Base-by-base conservation (phyloP, 768 basidiomycete genomes). In the Termitomyces sp. region DNA sequence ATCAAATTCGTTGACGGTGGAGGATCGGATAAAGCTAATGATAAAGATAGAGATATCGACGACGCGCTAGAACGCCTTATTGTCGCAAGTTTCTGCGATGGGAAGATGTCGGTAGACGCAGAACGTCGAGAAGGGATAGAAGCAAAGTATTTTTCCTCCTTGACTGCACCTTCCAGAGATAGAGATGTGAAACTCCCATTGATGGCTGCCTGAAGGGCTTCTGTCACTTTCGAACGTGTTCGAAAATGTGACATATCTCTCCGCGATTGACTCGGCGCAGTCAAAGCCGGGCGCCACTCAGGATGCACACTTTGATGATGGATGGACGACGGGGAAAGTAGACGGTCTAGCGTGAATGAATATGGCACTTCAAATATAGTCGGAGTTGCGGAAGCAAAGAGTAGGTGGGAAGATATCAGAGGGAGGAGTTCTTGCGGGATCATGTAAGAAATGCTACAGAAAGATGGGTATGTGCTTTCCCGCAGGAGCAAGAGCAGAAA, bases 391-490 rank as follows among this genome's bases (percentile, higher is more conserved):
- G 67, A 59, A n/a, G 70, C 59, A 45, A 73, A 64, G 5, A 70
- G 55, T 14, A 78, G 65, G 61, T 79, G 76, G 2, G 80, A 77
- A 5, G 80, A 76, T 53, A 88, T 72, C 49, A 83, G 64, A 19
- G 81, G 70, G 2, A 86, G 63, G 11, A 83, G 71, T 41, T 88
- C 82, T 6, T 72, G 71, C 4, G 88, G 85, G 61, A 91, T 75
- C 28, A 91, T 73, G 50, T 73, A 71, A 0, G 88, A 89, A 59
- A 89, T 84, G 63, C 84, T 85, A 63, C 16, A 39, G 44, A 35
- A 54, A 41, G 17, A 1, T 42, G 25, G 17, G 53, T 32, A 53
- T 32, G 4, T 17, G 12, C 21, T 51, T 32, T 17, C 6, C 16
- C 16, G n/a, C n/a, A n/a, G n/a, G n/a, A 16, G 30, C 53, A 27